Conservation (phyloP, 2,329 filamentous ascomycete species). For the Fusarium hainanense region DNA sequence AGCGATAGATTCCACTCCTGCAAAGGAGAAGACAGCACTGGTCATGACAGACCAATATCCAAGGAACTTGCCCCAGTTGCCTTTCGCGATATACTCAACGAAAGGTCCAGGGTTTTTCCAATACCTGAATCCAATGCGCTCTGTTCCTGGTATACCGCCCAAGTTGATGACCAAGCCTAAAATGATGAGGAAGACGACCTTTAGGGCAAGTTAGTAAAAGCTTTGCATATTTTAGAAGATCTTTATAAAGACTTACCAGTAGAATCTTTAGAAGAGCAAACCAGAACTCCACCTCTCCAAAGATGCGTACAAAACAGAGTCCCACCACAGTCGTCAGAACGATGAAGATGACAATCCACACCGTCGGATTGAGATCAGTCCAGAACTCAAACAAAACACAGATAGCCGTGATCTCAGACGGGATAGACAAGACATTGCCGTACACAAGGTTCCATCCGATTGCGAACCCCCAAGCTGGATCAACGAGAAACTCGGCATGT, state of each 20-base stretch:
- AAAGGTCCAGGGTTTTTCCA: constrained; percentile 72
- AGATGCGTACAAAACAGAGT: constrained; percentile 61
- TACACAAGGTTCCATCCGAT: constrained; percentile 64
- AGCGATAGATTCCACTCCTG: constrained; percentile 71
- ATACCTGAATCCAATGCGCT: constrained; percentile 41
- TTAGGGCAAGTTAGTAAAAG: neutral
- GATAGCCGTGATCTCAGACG: constrained; percentile 62
- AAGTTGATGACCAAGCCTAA: constrained; percentile 55
- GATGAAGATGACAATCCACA: constrained; percentile 45
- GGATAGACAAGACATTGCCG: constrained; percentile 62
- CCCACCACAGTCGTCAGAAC: constrained; percentile 41
- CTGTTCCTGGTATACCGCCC: constrained; percentile 39
- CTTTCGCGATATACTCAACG: constrained; percentile 70
- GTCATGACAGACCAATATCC: constrained; percentile 73
- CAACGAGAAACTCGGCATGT: constrained; percentile 62
- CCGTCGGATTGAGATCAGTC: constrained; percentile 47
- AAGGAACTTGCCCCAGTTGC: constrained; percentile 71
- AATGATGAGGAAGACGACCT: constrained; percentile 62
- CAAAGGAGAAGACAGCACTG: constrained; percentile 75
- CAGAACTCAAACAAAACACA: constrained; percentile 54
- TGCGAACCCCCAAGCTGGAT: constrained; percentile 66
- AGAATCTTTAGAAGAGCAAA: constrained; percentile 63
- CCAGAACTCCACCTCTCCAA: constrained; percentile 65
- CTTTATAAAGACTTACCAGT: constrained; percentile 32
- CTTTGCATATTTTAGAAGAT: neutral